Conservation (phyloP, 495 filamentous ascomycete species). For the Cryomyces antarcticus region DNA sequence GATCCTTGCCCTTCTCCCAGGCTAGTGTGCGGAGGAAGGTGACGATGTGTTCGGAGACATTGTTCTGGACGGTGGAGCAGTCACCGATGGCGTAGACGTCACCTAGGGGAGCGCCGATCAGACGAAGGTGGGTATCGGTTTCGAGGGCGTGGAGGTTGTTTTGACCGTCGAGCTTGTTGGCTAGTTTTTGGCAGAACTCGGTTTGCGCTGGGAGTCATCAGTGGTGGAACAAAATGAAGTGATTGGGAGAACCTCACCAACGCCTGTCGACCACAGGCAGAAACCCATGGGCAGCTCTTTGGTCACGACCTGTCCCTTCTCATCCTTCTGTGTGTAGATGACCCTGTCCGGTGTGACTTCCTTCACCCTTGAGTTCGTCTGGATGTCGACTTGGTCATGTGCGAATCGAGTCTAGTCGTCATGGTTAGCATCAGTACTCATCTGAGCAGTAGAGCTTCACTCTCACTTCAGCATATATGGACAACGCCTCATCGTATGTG, state of each 20-base stretch:
- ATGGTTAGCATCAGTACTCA: slow-evolving; percentile 1
- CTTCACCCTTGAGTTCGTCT: slow-evolving; percentile 81
- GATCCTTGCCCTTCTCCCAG: slow-evolving; percentile 80
- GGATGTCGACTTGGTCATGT: slow-evolving; percentile 73
- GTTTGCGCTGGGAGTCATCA: slow-evolving; percentile 32
- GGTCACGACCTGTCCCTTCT: slow-evolving; percentile 48
- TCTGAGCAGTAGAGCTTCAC: not conserved
- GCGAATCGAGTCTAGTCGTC: slow-evolving; percentile 42
- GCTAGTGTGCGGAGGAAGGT: slow-evolving; percentile 75
- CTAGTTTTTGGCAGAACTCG: slow-evolving; percentile 52
- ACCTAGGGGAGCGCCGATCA: slow-evolving; percentile 78
- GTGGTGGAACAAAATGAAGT: not conserved
- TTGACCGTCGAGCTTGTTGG: slow-evolving; percentile 47
- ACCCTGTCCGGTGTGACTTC: slow-evolving; percentile 71
- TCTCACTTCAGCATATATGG: slow-evolving; percentile 65
- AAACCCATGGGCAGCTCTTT: slow-evolving; percentile 95
- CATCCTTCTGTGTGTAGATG: slow-evolving; percentile 61
- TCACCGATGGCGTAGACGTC: slow-evolving; percentile 98
- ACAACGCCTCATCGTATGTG: slow-evolving; percentile 91
- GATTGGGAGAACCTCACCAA: slow-evolving; percentile 24
- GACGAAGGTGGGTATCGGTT: slow-evolving; percentile 82
- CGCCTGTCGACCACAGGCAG: slow-evolving; percentile 95
- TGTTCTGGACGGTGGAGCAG: slow-evolving; percentile 91
- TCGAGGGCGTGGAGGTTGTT: slow-evolving; percentile 83
- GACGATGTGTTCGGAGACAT: slow-evolving; percentile 69